Evolutionary conservation across 2,329 filamentous ascomycete species (phyloP), one percentile per base, ranked within the genome.

Genomic region (Fusarium sp.): DNA sequence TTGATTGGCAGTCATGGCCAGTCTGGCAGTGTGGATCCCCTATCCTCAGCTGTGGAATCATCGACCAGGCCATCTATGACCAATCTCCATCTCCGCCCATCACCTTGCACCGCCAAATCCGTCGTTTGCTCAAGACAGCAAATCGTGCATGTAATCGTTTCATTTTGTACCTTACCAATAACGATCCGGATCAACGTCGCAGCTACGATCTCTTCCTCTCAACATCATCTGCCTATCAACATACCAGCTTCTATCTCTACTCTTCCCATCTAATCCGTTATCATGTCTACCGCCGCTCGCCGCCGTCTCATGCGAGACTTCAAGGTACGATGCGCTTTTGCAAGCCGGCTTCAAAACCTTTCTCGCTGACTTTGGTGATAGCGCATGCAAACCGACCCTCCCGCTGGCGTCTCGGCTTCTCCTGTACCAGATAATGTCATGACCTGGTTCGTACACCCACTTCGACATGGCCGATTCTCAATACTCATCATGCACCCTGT

Each of bases 321-420:
- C 88, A 98, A 98, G 91, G 94, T 96, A 87, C 77, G 70, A 62
- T 46, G 20, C n/a, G 32, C 26, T 39, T 39, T 24, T 8, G 26
- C 19, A 24, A 32, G 10, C 10, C 11, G 12, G 17, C 11, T 24
- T 36, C n/a, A 20, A 30, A 38, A 17, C 47, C 21, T 20, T 38
- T 14, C 39, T 44, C 44, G 47, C 63, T 73, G 50, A 73, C 40
- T 30, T 34, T 26, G 20, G 15, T 32, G 24, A 54, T 77, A 97
- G 94, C 94, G 96, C 81, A 99, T 99, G 95, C 96, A 99, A 83
- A 98, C 95, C 44, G 96, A 99, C 77, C 96, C 96, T 78, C 96
- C 96, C 11, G 95, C 95, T 50, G 96, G 96, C 59, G 95, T 99
- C 52, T 98, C 95, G 69, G 96, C 96, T 17, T 98, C 94, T 52